Evolutionary conservation across 2,329 filamentous ascomycete genomes (phyloP), one percentile per base, ranked within the genome.

Genomic region (Colletotrichum orchidophilum): DNA sequence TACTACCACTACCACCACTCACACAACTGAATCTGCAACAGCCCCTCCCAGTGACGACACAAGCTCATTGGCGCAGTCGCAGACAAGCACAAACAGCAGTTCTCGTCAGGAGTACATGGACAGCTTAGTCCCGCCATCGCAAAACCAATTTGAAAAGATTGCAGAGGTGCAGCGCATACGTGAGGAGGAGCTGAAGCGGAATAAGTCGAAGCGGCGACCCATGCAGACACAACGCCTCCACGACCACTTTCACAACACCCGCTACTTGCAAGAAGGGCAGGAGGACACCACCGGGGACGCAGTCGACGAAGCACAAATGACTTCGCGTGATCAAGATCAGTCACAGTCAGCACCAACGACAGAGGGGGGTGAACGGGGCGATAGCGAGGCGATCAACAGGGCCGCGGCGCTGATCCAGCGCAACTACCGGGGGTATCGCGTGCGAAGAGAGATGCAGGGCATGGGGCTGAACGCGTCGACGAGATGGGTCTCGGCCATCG

Each of bases 351-450:
- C 54, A 9, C 11, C n/a, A 18, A 5, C 18, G 13, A 31, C 35
- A 31, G 59, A 13, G 27, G 52, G n/a, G 24, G 46, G 60, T 18
- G 60, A 27, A 1, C 57, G 66, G 63, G 46, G 59, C 61, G 64
- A 58, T 59, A 55, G 68, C 50, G 76, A 79, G 5, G 75, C 77
- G 5, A 55, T 74, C 31, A 77, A 81, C 29, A 81, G 83, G 60
- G 90, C 90, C 2, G 89, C 89, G 3, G 83, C 82, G 26, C 76
- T 89, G 29, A 91, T 92, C 57, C 90, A 94, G 83, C 90, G 91
- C 74, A 92, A 91, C 29, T 97, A 95, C 78, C 87, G 94, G 39
- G 94, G 94, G 6, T 94, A 97, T 80, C 87, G 93, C 64, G 87
- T 89, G 59, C 87, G 94, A 53, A 84, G 94, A 58, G 91, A 94